Evolutionary conservation across 1,284 basidiomycete species (phyloP), one percentile per base, ranked within the genome.

Genomic region (Farysia itapuensis): DNA sequence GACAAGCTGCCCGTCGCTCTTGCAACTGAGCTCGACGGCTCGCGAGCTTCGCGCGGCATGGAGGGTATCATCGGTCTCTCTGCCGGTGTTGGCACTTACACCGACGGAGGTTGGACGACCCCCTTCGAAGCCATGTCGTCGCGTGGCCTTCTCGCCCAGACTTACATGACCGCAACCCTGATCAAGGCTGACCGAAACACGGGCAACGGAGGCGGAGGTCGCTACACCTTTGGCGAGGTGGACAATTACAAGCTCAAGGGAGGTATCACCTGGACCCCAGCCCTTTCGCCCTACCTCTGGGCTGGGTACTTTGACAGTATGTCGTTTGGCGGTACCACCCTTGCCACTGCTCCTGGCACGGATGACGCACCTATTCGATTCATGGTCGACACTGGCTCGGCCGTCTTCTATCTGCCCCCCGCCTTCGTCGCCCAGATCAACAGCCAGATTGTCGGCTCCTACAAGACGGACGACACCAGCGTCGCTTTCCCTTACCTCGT

Each of bases 381-480:
- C 36, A 58, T 69, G 34, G 37, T 69, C 31, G 67, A 69, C 43
- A 67, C 67, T 6, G 67, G 67, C 12, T 58, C 67, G 3, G 59
- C 67, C 23, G 48, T 64, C 13, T 19, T 69, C 23, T 53, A 58
- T 28, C 46, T 69, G 23, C 64, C 59, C 14, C 30, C 44, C 0
- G 26, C 59, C 14, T 50, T 63, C 24, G 57, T 52, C 14, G 9
- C 33, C 14, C 34, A 49, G 25, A 56, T 59, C 51, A 69, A 69
- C 52, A 48, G 39, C 26, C 51, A 42, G 35, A 67, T 69, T 24
- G 4, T 18, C 14, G 64, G 56, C 20, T 53, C 56, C 25, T 45
- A 46, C 35, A 32, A 51, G 13, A 46, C 61, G 33, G 26, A 50
- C 44, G 33, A 16, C 30, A 43, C 45, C 31, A 41, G 48, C 29